Percentiles rank a stretch among this genome's conserved stretches.
These are phyloP conservation scores for Musa itinerans DNA, from an alignment of 176 grass and related monocot genomes.

Conservation along the genomic window DNA sequence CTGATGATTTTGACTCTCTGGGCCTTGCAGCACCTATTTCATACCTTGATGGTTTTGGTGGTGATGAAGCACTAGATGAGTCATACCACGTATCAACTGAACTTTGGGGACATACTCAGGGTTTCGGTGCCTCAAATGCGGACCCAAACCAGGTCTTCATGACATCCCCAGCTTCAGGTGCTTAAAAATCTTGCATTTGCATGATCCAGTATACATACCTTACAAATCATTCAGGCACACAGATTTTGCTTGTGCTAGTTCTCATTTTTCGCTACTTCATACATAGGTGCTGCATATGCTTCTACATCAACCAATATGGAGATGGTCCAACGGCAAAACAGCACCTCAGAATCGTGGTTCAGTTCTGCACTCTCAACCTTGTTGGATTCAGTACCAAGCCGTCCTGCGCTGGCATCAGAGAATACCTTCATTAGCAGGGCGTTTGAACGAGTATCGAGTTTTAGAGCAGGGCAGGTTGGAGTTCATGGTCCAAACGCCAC, in stretches of 20 bases:
- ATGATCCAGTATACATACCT: background rate
- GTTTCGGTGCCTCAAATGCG: conserved; percentile 25
- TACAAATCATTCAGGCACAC: background rate
- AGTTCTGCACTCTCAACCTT: conserved; percentile 43
- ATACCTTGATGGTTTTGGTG: conserved; percentile 30
- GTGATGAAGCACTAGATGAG: conserved; percentile 26
- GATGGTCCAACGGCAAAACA: conserved; percentile 3
- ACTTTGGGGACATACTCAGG: conserved; percentile 36
- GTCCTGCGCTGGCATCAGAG: conserved; percentile 78
- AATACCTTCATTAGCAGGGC: conserved; percentile 51
- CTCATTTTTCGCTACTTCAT: conserved; percentile 23
- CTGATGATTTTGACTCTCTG: conserved; percentile 33
- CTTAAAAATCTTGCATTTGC: conserved; percentile 12
- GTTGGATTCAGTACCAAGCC: conserved; percentile 64
- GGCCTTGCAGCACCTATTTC: conserved; percentile 30
- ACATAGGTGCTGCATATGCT: conserved; percentile 37
- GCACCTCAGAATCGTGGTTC: conserved; percentile 51
- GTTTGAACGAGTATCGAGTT: conserved; percentile 72
- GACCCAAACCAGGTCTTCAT: conserved; percentile 35
- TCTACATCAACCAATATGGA: conserved; percentile 14
- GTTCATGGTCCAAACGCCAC: background rate
- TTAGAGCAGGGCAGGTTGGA: conserved; percentile 42
- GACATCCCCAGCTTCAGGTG: conserved; percentile 51
- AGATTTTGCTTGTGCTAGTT: background rate
- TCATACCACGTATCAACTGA: conserved; percentile 31